These are phyloP conservation scores for Aspergillus nidulans DNA, from an alignment of 495 filamentous ascomycete genomes.

Conservation along the genomic window DNA sequence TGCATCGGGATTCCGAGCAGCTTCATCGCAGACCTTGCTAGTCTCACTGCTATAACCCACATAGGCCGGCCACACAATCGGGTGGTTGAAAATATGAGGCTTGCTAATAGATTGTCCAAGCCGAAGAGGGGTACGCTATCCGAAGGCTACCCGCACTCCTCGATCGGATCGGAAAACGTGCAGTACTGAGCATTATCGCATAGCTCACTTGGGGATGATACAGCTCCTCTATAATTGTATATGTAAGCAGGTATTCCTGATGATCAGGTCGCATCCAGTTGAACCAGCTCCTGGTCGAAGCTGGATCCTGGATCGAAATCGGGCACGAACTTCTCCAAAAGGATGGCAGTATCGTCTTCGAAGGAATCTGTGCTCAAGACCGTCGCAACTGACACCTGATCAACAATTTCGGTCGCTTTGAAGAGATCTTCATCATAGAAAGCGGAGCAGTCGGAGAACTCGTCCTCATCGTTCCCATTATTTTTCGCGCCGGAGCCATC, in stretches of 20 bases:
- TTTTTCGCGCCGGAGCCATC: not conserved
- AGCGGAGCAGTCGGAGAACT: constrained; percentile 40
- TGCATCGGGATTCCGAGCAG: not conserved
- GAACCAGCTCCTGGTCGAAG: constrained; percentile 23
- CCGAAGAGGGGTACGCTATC: constrained; percentile 22
- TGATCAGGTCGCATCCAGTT: constrained; percentile 17
- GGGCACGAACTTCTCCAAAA: constrained; percentile 33
- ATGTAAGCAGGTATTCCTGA: not conserved
- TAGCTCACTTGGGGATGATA: not conserved
- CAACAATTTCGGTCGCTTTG: constrained; percentile 21
- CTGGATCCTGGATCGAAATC: constrained; percentile 27
- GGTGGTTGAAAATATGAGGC: not conserved
- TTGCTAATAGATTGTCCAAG: constrained; percentile 15
- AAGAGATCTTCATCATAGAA: constrained; percentile 36
- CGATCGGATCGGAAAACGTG: constrained; percentile 29
- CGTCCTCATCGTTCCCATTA: constrained; percentile 25
- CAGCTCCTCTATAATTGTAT: not conserved
- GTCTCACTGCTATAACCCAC: not conserved
- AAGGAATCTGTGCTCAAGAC: constrained; percentile 28
- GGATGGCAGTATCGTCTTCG: constrained; percentile 37
- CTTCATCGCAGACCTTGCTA: not conserved
- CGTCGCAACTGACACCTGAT: not conserved
- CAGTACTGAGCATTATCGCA: not conserved
- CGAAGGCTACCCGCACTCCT: constrained; percentile 18
- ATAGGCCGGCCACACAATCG: constrained; percentile 7